Percentiles rank a stretch among this genome's conserved stretches.
phyloP scores from a whole-genome alignment of 352 stramenopile genomes.

The Globisporangium canariense region DNA sequence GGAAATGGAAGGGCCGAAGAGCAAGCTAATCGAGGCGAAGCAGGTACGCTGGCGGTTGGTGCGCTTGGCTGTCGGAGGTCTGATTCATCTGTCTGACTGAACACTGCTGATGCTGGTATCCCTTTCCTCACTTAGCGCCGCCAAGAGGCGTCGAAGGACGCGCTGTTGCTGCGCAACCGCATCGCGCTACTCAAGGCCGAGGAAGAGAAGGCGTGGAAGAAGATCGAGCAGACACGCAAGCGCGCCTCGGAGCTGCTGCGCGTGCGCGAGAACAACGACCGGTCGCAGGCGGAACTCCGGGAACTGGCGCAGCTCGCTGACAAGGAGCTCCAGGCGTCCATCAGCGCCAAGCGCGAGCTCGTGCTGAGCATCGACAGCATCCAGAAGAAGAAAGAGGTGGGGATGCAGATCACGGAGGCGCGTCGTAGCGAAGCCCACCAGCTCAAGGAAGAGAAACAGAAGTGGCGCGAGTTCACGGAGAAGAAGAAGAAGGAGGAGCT shows the following conservation, averaged over 20 bases:
- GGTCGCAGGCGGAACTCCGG: slow-evolving; percentile 57
- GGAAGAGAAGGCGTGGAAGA: slow-evolving; percentile 82
- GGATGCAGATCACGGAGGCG: slow-evolving; percentile 61
- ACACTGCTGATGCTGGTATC: neutral
- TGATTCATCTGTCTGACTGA: neutral
- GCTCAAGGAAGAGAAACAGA: slow-evolving; percentile 83
- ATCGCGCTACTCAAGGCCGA: slow-evolving; percentile 79
- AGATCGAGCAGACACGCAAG: slow-evolving; percentile 80
- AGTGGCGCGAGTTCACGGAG: slow-evolving; percentile 68
- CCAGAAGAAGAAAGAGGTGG: slow-evolving; percentile 77
- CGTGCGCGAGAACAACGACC: slow-evolving; percentile 61
- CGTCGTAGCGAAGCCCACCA: slow-evolving; percentile 60
- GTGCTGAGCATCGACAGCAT: slow-evolving; percentile 79
- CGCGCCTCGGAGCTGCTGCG: slow-evolving; percentile 68
- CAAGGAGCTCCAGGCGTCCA: slow-evolving; percentile 63
- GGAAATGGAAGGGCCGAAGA: slow-evolving; percentile 65
- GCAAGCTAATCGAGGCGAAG: slow-evolving; percentile 74
- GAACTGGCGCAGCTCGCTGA: slow-evolving; percentile 55
- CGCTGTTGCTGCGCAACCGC: slow-evolving; percentile 71
- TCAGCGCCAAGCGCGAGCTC: slow-evolving; percentile 69
- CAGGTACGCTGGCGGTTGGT: slow-evolving; percentile 30
- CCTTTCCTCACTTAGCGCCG: slow-evolving; percentile 32
- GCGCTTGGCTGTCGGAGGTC: neutral
- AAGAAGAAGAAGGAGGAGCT: slow-evolving; percentile 62
- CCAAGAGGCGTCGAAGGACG: slow-evolving; percentile 75